Evolutionary conservation across 805 yeast genomes (phyloP).

Genomic region (Saturnispora bothae): DNA sequence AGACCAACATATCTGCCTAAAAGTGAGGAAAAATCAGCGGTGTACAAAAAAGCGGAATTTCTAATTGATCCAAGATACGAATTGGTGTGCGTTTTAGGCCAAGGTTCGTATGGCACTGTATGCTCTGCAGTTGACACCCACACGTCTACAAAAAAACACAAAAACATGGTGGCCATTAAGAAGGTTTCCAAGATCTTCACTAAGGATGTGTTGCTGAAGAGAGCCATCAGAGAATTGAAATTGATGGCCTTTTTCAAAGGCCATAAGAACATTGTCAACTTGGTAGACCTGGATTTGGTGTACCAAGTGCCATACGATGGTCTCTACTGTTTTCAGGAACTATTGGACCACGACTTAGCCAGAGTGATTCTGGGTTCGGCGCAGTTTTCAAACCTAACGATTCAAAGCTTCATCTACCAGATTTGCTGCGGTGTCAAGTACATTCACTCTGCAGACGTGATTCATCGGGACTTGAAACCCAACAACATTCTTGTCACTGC

Average conservation of each 20-base stretch:
- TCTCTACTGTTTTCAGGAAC: conserved; percentile 78
- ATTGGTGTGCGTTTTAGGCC: conserved; percentile 52
- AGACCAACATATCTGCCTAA: neutral
- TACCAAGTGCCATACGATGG: conserved; percentile 66
- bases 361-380: conserved; percentile 68
- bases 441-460: conserved; percentile 84
- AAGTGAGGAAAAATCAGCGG: conserved; percentile 16
- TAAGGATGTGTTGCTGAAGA: conserved; percentile 53
- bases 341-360: conserved; percentile 72
- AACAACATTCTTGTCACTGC: conserved; percentile 73
- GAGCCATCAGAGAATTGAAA: conserved; percentile 78
- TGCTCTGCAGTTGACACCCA: conserved; percentile 59
- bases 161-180: conserved; percentile 57
- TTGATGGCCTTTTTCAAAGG: conserved; percentile 78
- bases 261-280: conserved; percentile 67
- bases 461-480: conserved; percentile 88
- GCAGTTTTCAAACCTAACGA: conserved; percentile 76
- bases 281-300: conserved; percentile 68
- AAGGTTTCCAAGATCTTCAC: conserved; percentile 64
- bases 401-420: conserved; percentile 68
- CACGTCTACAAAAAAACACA: conserved; percentile 20
- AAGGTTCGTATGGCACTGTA: conserved; percentile 82
- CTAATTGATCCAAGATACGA: conserved; percentile 52
- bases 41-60: conserved; percentile 47
- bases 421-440: conserved; percentile 78